Evolutionary conservation across 768 basidiomycete species (phyloP), one percentile per base, ranked within the genome.

Genomic region (Mycena haematopus): DNA sequence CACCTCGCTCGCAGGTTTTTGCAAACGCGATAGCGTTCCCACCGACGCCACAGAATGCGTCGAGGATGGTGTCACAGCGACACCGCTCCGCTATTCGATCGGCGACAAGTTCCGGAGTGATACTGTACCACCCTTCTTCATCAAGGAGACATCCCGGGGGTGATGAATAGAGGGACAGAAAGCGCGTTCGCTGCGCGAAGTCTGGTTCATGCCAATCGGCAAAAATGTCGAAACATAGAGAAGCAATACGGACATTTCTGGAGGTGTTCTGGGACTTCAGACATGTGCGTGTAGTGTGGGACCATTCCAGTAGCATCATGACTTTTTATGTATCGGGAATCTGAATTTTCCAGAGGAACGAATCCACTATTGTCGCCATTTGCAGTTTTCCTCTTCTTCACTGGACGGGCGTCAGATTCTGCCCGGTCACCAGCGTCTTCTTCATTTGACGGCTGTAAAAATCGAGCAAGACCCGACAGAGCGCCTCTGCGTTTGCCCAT

Each of bases 1-100:
- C 70, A 97, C 96, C 96, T 75, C 92, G 78, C 73, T 96, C 92
- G 77, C 97, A 99, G 2, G 95, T 97, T 73, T 90, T 86, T 2
- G 97, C 97, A 75, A 99, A 98, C 4, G 95, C 94, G 60, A 99
- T 99, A 0, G 96, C 87, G 70, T 99, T 99, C 17, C 96, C 97
- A 27, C 97, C 97, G 0, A 99, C 96, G 1, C 97, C 97, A 71
- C 96, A 98, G 73, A 99, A 99, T 0, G 95, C 93, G 71, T 99
- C 97, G 36, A 96, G 80, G 62, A 97, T 81, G 4, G 89, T 89
- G 63, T 86, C 86, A 65, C 90, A 93, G 9, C 91, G 85, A 79
- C 96, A 97, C 24, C 96, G 81, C 67, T 96, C 91, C 0, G 97
- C 96, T 47, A 98, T 98, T 73, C 94, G 95, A 62, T 85, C 76